A percentile compares a stretch with the other conserved stretches of the same genome.
Evolutionary conservation across 208 protist genomes (phyloP).

Genomic region (Naegleria lovaniensis): DNA sequence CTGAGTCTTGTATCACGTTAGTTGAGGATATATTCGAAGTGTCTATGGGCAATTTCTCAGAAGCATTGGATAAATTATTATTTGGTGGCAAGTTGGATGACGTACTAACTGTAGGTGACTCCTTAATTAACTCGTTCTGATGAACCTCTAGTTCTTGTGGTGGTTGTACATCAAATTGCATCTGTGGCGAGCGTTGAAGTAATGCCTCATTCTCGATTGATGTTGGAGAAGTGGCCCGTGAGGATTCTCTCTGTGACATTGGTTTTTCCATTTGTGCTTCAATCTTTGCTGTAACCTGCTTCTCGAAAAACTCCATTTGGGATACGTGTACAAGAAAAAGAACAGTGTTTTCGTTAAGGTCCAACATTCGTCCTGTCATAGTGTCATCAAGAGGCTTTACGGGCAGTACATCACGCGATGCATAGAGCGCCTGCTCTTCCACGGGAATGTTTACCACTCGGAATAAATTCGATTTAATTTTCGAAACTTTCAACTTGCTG

Average conservation of each 20-base stretch:
- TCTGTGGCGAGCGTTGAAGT: no score
- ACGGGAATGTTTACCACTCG: neutral
- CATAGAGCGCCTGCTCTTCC: neutral
- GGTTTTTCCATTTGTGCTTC: neutral
- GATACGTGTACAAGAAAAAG: neutral
- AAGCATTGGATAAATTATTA: neutral
- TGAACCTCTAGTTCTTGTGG: no score
- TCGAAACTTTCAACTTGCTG: neutral
- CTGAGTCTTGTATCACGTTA: neutral
- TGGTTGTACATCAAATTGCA: neutral
- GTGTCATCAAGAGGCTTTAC: neutral
- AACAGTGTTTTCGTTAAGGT: neutral
- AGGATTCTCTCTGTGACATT: no score
- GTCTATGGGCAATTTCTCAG: no score
- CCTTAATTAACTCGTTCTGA: neutral
- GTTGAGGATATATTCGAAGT: neutral
- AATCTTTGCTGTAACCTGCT: neutral
- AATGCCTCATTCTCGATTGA: neutral
- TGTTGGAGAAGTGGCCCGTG: neutral
- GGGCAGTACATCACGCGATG: neutral
- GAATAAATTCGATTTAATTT: slow-evolving; percentile 1
- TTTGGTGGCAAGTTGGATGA: neutral
- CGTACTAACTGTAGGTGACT: neutral
- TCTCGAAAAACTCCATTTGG: neutral
- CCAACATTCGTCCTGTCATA: neutral